Evolutionary conservation across 2,329 filamentous ascomycete genomes (phyloP), one percentile per base, ranked within the genome.

Genomic region (Dothiorella sarmentorum): DNA sequence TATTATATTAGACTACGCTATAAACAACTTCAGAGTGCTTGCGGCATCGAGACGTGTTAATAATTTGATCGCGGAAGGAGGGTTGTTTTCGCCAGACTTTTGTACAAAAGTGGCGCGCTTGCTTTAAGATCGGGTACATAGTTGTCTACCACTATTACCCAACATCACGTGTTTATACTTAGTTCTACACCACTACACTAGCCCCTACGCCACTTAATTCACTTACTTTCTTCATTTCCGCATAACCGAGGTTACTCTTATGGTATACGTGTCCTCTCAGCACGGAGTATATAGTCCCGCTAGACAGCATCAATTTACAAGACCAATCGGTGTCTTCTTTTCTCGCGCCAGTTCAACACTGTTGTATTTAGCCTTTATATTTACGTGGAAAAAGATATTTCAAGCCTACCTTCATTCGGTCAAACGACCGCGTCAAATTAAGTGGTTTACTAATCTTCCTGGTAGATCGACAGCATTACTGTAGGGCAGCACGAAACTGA

Each of bases 381-480:
- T 5, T 37, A 26, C 10, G 31, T 51, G 3, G 47, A 20, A 43
- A 62, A 45, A 29, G 27, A 5, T 29, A 5, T 29, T 29, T 29
- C 27, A 29, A 10, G 10, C 27, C 27, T 65, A 76, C 75, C 66
- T 77, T 75, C 33, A 78, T 74, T 4, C 75, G 68, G 58, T 69
- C 71, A 61, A 73, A 76, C 22, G 38, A 51, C 1, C 37, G 24
- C 15, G 6, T 7, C 3, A 43, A 3, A 1, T 5, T n/a, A 31
- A 31, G 15, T 55, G 37, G 0, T 13, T 31, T n/a, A n/a, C 51
- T n/a, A 55, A 24, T 22, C 7, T 43, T 10, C 15, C 24, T 0
- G 37, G 51, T 7, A 55, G 37, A 7, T 42, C 37, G 15, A 20
- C 11, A 3, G 65, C 68, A 47, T 74, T 61, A 1, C 68, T 44